Evolutionary conservation across 257 asterid species (phyloP), one percentile per base, ranked within the genome.

Genomic region (Avicennia marina): DNA sequence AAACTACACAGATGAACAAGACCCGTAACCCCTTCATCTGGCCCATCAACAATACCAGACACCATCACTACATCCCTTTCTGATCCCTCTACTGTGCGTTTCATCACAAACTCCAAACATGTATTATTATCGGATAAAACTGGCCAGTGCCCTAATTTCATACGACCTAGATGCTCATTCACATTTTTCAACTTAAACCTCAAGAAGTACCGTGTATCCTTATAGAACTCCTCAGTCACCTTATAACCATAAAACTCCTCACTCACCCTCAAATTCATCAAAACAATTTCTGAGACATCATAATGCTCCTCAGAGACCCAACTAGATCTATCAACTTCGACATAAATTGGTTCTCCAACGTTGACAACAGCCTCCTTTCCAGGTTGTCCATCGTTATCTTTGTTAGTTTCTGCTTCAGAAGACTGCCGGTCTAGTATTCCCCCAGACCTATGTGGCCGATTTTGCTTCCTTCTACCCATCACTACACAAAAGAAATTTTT

Each of bases 121-220:
- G 81, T 73, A 67, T 72, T 68, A 20, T 67, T 65, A 44, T 78
- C 82, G 11, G 83, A 63, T 56, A 88, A 71, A 60, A 80, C 85
- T 20, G 98, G 98, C 98, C 97, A 91, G 56, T 88, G 93, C 69
- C 98, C 98, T 66, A 88, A 70, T 70, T 81, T 91, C 57, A 88
- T 83, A 24, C 94, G 79, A 60, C 38, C 72, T 40, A 86, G 82
- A 86, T 64, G 85, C 66, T 68, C 89, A 31, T 70, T 75, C 54
- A 77, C 87, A 67, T 77, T 68, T 50, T 64, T 74, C 78, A 83
- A 55, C 72, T 73, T 77, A 67, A 88, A 85, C 83, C 95, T 78
- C 76, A 83, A 74, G 16, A 66, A 73, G 68, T 39, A 78, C 44
- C 77, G 63, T 0, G 90, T 68, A 72, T 80, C 85, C 25, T 57